Evolutionary conservation across 2,329 filamentous ascomycete genomes (phyloP), one percentile per base, ranked within the genome.

Genomic region (Chaetomiaceae sp.): DNA sequence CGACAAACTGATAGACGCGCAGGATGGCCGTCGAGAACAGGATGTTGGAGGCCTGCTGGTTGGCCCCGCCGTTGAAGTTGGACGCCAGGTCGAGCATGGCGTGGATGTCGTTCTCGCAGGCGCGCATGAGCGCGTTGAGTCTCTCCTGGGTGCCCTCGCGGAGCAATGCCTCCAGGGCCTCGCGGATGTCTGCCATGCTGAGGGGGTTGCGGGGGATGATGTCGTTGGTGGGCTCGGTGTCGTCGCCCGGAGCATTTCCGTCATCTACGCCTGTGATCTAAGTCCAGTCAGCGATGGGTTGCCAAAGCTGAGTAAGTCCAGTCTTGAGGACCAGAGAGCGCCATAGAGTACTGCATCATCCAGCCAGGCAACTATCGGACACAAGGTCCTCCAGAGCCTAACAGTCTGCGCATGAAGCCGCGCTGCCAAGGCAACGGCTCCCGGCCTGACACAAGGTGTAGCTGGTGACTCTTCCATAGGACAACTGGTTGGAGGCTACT

Each of bases 271-370:
- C 45, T 47, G 45, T n/a, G 8, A 14, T 29, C n/a, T 47, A 38
- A 38, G 34, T 47, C 45, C 33, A 38, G 45, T 47, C 45, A 47
- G 33, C 45, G 29, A 47, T 47, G 45, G 34, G 45, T n/a, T n/a
- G 19, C 22, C 44, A 47, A 47, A 38, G 45, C 45, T 38, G 45
- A 47, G 45, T 47, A 47, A n/a, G n/a, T n/a, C n/a, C n/a, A 47
- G 45, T 38, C 34, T 38, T 19, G 17, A 17, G n/a, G 3, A n/a
- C 45, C 20, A 38, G 22, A 29, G 25, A 47, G 14, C 3, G 33
- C 23, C 7, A n/a, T n/a, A n/a, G 22, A 19, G n/a, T 27, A 14
- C 42, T 47, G 45, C 45, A 38, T 38, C 45, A n/a, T 47, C 45
- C 33, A 38, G n/a, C n/a, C 4, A 15, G 17, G 22, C 42, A 22